These are phyloP conservation scores for Ustulina deusta DNA, from an alignment of 2,329 filamentous ascomycete genomes.

Conservation along the genomic window DNA sequence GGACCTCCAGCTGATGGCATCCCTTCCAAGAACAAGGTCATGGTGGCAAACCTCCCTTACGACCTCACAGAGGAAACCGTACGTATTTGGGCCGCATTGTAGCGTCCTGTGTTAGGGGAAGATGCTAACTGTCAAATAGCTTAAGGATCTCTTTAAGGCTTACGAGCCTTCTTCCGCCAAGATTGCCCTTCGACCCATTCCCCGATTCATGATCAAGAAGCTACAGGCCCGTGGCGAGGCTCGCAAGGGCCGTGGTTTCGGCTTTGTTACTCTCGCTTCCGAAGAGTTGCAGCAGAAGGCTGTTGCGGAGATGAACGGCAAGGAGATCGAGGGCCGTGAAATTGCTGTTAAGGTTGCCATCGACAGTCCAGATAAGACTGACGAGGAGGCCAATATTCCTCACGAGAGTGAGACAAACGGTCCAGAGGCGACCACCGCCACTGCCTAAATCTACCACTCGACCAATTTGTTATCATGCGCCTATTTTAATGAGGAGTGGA, in stretches of 20 bases:
- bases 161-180: slow-evolving; percentile 96
- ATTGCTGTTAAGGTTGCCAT: slow-evolving; percentile 99
- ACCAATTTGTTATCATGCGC: slow-evolving; percentile 40
- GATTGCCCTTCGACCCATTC: slow-evolving; percentile 98
- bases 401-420: slow-evolving; percentile 59
- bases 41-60: slow-evolving; percentile 99
- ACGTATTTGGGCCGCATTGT: slow-evolving; percentile 49
- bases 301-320: slow-evolving; percentile 98
- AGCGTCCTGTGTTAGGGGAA: not conserved
- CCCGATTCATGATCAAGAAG: slow-evolving; percentile 99
- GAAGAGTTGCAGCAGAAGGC: slow-evolving; percentile 98
- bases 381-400: slow-evolving; percentile 80
- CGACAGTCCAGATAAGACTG: slow-evolving; percentile 96
- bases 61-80: slow-evolving; percentile 98
- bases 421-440: slow-evolving; percentile 53
- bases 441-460: slow-evolving; percentile 43
- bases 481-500: slow-evolving; percentile 43
- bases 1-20: slow-evolving; percentile 97
- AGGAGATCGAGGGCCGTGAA: slow-evolving; percentile 98
- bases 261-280: slow-evolving; percentile 94
- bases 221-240: slow-evolving; percentile 97
- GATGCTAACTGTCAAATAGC: slow-evolving; percentile 65
- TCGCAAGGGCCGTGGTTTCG: slow-evolving; percentile 98
- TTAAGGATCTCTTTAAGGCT: slow-evolving; percentile 94
- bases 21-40: slow-evolving; percentile 99